Conservation (phyloP, 768 basidiomycete genomes). For the Panus rudis region DNA sequence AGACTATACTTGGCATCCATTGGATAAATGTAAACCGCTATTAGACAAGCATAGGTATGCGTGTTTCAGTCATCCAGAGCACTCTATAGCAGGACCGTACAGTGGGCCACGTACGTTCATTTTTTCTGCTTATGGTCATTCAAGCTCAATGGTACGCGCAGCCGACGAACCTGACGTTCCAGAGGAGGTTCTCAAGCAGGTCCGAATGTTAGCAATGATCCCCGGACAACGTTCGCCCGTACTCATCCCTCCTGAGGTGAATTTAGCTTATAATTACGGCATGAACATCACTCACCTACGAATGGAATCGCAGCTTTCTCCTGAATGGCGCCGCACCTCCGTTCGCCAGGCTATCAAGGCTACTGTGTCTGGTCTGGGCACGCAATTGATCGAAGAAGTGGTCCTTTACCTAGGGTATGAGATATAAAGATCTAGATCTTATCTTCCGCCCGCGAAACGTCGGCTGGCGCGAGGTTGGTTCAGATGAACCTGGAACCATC, state of each 20-base stretch:
- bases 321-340: constrained; percentile 12
- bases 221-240: not conserved
- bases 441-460: no score
- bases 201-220: not conserved
- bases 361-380: constrained; percentile 17
- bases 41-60: constrained; percentile 66
- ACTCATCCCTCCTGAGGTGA: not conserved
- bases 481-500: no score
- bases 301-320: constrained; percentile 5
- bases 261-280: not conserved
- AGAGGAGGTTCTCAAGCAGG: not conserved
- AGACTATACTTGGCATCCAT: constrained; percentile 68
- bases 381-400: constrained; percentile 16
- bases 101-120: constrained; percentile 17
- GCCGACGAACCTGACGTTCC: constrained; percentile 1
- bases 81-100: constrained; percentile 35
- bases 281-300: no score
- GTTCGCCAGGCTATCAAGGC: constrained; percentile 12
- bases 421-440: no score
- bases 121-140: no score
- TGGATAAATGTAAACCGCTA: constrained; percentile 49
- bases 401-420: constrained; percentile 15
- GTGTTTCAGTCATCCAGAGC: constrained; percentile 58
- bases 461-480: no score
- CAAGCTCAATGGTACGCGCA: not conserved